A percentile compares a stretch with the other conserved stretches of the same genome.
Evolutionary conservation across 2,329 filamentous ascomycete species (phyloP).

Genomic region (Fusarium burgessii): DNA sequence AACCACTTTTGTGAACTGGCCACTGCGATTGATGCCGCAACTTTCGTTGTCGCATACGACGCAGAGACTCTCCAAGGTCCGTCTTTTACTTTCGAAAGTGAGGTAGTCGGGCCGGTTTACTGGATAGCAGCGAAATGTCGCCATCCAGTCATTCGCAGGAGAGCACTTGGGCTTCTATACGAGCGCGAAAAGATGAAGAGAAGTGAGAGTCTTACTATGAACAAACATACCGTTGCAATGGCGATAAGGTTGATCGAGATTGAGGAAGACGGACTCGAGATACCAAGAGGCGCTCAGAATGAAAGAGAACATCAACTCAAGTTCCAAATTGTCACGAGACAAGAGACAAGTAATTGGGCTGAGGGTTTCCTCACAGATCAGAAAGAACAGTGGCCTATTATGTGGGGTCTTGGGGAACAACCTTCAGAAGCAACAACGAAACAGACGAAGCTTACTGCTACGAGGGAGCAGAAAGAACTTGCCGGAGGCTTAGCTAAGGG

Average conservation of each 20-base stretch:
- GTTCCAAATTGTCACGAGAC: background rate
- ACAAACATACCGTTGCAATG: background rate
- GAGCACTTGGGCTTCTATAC: background rate
- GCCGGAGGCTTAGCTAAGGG: background rate
- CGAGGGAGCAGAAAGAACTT: background rate
- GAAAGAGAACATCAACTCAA: background rate
- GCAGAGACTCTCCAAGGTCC: background rate
- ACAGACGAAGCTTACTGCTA: background rate
- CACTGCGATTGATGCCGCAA: background rate
- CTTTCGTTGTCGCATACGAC: background rate
- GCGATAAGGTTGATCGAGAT: background rate
- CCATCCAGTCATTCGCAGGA: background rate
- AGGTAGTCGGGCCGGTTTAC: background rate
- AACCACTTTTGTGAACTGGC: background rate
- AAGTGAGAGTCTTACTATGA: background rate
- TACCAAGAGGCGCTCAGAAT: fast-evolving
- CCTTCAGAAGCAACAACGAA: fast-evolving
- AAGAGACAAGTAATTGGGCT: background rate
- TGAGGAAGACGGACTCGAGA: background rate
- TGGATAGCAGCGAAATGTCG: background rate
- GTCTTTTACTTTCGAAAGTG: background rate
- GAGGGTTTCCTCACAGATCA: background rate
- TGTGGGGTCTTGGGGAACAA: background rate
- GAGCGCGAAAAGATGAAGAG: background rate
- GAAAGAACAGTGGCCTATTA: background rate